Conservation (phyloP, 1,284 basidiomycete species). For the Gastroboletus turbinatus region DNA sequence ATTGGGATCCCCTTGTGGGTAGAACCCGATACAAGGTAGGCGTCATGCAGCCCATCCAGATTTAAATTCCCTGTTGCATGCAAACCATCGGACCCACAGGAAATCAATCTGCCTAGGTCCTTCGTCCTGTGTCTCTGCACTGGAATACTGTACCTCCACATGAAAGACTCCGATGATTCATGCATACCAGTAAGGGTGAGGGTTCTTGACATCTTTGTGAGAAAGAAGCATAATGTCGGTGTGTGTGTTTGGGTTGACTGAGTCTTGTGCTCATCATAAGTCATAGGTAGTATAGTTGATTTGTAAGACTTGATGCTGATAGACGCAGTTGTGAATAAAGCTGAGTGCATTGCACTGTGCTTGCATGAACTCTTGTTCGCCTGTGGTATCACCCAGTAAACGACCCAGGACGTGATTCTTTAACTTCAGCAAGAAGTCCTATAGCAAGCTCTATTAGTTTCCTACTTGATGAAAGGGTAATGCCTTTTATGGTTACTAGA, state of each 20-base stretch:
- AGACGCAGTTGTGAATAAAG: not conserved
- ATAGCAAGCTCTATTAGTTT: no score
- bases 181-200: slow-evolving; percentile 39
- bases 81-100: slow-evolving; percentile 23
- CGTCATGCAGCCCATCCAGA: not conserved
- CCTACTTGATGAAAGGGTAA: no score
- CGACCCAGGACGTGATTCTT: not conserved
- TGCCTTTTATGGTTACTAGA: no score
- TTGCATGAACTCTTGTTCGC: not conserved
- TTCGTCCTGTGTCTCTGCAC: no score
- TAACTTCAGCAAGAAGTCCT: not conserved
- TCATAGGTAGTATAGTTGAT: slow-evolving; percentile 22
- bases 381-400: not conserved
- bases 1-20: not conserved
- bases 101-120: not conserved
- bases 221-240: slow-evolving; percentile 17
- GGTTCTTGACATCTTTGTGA: slow-evolving; percentile 14
- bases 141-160: not conserved
- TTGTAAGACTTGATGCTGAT: slow-evolving; percentile 17
- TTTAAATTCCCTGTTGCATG: not conserved
- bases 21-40: not conserved
- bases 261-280: not conserved
- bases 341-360: not conserved
- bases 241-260: not conserved
- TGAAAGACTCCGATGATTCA: slow-evolving; percentile 18